Conservation (phyloP, 257 asterid species). For the Paulownia fortunei region DNA sequence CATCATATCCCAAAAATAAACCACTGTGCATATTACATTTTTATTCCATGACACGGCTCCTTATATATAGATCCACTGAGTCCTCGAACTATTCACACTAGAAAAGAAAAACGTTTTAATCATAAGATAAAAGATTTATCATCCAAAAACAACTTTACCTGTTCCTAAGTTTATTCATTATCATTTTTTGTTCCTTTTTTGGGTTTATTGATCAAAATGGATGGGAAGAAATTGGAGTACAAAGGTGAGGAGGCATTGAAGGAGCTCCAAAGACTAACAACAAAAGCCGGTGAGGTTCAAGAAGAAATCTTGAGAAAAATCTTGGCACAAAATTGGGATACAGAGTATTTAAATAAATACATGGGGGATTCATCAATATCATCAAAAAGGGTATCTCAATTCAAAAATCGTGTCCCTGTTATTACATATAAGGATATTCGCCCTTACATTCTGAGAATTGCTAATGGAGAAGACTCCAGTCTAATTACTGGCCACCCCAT, state of each 20-base stretch:
- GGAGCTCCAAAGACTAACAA: slow-evolving; percentile 64
- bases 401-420: slow-evolving; percentile 60
- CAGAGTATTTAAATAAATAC: slow-evolving; percentile 61
- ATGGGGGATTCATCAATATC: slow-evolving; percentile 31
- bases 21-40: slow-evolving; percentile 25
- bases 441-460: slow-evolving; percentile 70
- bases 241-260: slow-evolving; percentile 65
- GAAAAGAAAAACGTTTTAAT: not conserved
- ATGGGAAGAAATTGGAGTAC: slow-evolving; percentile 78
- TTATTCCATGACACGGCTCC: slow-evolving; percentile 21
- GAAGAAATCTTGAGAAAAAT: slow-evolving; percentile 54
- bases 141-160: not conserved
- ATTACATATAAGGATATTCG: slow-evolving; percentile 60
- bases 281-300: slow-evolving; percentile 61
- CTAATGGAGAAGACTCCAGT: slow-evolving; percentile 62
- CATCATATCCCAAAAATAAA: slow-evolving; percentile 29
- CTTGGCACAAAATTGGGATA: slow-evolving; percentile 54
- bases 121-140: not conserved
- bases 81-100: slow-evolving; percentile 46
- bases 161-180: too few species aligned
- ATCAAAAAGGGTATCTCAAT: slow-evolving; percentile 39
- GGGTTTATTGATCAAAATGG: slow-evolving; percentile 39
- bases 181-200: not conserved
- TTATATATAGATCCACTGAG: slow-evolving; percentile 40
- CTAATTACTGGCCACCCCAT: slow-evolving; percentile 64